Base-by-base conservation (phyloP, 495 filamentous ascomycete species). In the Talaromyces proteolyticus region DNA sequence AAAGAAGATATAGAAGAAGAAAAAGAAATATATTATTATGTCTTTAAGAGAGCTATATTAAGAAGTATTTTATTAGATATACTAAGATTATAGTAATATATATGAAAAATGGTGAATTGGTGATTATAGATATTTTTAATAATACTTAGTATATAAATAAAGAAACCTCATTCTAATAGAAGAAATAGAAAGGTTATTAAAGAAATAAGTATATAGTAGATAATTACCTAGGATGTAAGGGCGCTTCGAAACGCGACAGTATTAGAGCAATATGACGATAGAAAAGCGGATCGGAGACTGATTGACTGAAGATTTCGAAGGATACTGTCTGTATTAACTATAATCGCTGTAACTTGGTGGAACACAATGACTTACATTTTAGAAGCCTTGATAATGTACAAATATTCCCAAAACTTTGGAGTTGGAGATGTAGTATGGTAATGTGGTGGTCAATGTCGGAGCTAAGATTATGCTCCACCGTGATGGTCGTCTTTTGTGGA, bases 311-410 rank as follows among this genome's bases (percentile, higher is more conserved):
- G 7, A 52, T 43, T 42, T 43, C 49, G 24, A 55, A 58, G 16
- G 56, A 58, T 26, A 58, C 56, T 57, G 29, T 34, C 2, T 4
- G 14, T 34, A 12, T 29, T 2, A 10, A 34, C 14, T 34, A 34
- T 34, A 34, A 14, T 34, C 29, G 4, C 29, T 34, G 29, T 34
- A 8, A 34, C 8, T 34, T 34, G 1, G 29, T 34, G 29, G 29
- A 8, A 14, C 29, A 14, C 29, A 34, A 34, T 34, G 8, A 34
- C 57, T 47, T 47, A 59, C 53, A 42, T 21, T 10, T 54, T 6
- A 56, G 47, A 16, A 59, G 54, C 17, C 57, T 56, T 7, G 57
- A 23, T 12, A 43, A 26, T 6, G 53, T 59, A 53, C 57, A 59
- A 21, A 37, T 22, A 10, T 1, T 50, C 2, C 16, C 53, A 54